A percentile compares a stretch with the other conserved stretches of the same genome.
These are phyloP conservation scores for Venturia asperata DNA, from an alignment of 2,329 filamentous ascomycete species.

Conservation along the genomic window DNA sequence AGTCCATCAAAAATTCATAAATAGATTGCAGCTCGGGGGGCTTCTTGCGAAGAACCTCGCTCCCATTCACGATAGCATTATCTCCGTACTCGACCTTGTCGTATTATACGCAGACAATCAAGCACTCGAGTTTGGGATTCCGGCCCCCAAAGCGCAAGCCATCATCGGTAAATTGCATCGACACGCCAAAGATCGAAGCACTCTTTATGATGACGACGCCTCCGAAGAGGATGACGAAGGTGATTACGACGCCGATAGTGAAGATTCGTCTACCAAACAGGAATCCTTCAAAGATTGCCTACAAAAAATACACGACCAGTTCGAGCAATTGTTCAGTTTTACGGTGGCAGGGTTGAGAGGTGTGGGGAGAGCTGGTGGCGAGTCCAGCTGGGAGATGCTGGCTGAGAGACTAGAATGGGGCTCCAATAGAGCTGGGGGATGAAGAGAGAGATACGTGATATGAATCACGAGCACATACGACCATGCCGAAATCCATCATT, in stretches of 20 bases:
- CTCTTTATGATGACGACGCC: not conserved
- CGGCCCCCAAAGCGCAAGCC: slow-evolving; percentile 32
- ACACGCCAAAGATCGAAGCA: not conserved
- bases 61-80: slow-evolving; percentile 63
- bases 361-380: slow-evolving; percentile 65
- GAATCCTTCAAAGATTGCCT: slow-evolving; percentile 48
- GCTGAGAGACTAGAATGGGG: slow-evolving; percentile 67
- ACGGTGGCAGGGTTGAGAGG: slow-evolving; percentile 65
- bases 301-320: slow-evolving; percentile 52
- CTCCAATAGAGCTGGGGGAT: not conserved
- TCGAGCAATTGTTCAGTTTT: slow-evolving; percentile 61
- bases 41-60: slow-evolving; percentile 61
- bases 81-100: slow-evolving; percentile 70
- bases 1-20: slow-evolving; percentile 58
- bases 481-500: not conserved
- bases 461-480: not conserved
- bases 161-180: not conserved
- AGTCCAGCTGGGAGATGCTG: slow-evolving; percentile 69
- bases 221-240: slow-evolving; percentile 12
- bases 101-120: slow-evolving; percentile 57
- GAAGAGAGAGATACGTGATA: not conserved
- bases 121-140: slow-evolving; percentile 25
- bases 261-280: slow-evolving; percentile 21
- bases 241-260: slow-evolving; percentile 20
- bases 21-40: slow-evolving; percentile 57